Evolutionary conservation across 176 grass and related monocot species (phyloP).

Genomic region (Pontederia crassipes): DNA sequence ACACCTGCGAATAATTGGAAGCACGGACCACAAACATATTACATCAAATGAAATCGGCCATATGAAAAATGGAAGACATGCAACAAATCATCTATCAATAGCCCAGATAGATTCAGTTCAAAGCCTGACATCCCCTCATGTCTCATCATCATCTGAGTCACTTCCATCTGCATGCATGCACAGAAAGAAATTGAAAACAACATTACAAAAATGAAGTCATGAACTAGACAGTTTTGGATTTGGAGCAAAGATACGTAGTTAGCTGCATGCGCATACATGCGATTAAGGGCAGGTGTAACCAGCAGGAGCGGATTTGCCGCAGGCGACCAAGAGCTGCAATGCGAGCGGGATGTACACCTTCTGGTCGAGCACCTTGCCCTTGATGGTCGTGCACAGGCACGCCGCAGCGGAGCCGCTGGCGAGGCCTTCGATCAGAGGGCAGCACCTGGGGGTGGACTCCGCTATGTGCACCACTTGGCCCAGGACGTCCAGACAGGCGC

Average conservation of each 20-base stretch:
- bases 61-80: too few relatives aligned
- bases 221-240: not conserved
- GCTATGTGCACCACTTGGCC: slow-evolving; percentile 43
- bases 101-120: too few relatives aligned
- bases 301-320: slow-evolving; percentile 43
- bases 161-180: not conserved
- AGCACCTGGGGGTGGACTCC: slow-evolving; percentile 45
- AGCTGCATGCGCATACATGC: not conserved
- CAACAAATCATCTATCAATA: too few relatives aligned
- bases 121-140: not conserved
- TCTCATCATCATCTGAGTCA: not conserved
- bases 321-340: slow-evolving; percentile 40
- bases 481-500: slow-evolving; percentile 40
- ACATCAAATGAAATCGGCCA: too few relatives aligned
- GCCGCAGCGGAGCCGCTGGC: slow-evolving; percentile 32
- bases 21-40: too few relatives aligned
- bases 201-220: not conserved
- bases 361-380: slow-evolving; percentile 48
- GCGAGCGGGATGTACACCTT: slow-evolving; percentile 39
- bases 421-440: slow-evolving; percentile 33
- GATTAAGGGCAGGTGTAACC: slow-evolving; percentile 53
- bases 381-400: slow-evolving; percentile 67
- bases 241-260: not conserved
- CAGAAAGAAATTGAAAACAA: not conserved
- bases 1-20: too few relatives aligned